Base-by-base conservation (phyloP, 768 basidiomycete species). In the Agaricus sinodeliciosus region DNA sequence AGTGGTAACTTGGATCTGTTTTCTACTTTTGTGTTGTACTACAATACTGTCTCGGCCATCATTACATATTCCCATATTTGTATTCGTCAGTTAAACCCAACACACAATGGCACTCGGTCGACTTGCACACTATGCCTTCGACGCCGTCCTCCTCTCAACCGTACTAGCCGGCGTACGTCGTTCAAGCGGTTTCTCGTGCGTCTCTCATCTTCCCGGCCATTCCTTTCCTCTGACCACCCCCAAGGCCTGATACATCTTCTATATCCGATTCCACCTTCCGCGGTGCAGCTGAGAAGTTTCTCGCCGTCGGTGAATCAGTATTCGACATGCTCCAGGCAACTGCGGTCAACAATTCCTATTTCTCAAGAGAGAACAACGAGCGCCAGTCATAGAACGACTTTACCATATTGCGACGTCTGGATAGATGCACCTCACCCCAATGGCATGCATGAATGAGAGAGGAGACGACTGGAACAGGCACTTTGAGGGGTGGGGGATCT, bases 161-260 rank as follows among this genome's bases (percentile, higher is more conserved):
- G 79, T 97, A 6, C 69, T 94, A 37, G 95, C 95, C 36, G 95
- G 95, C 27, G 85, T 98, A 55, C 84, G 85, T 65, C 83, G 90
- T 55, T 86, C 92, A 15, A 94, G 87, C 55, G 94, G 94, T 34
- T 93, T 92, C 71, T 70, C 79, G 94, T 96, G 64, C 68, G 93
- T 85, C 28, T 16, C 22, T 45, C 22, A 22, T 46, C 36, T 34
- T 48, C 12, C 40, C 16, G 12, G 41, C 35, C 25, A 41, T 25
- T 34, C 43, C 37, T 5, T 26, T 49, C 56, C 43, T 44, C 39
- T 42, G n/a, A 46, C 55, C 46, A 48, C 6, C 26, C 37, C 55
- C 9, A 39, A 92, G 93, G 26, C 76, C 85, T 22, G 73, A 91
- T 60, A 80, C 87, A 15, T 71, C 75, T 41, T 61, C 69, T 9